Percentiles rank a stretch among this genome's conserved stretches.
Conservation (phyloP, 257 asterid species). For the Solanum tacnaense region DNA sequence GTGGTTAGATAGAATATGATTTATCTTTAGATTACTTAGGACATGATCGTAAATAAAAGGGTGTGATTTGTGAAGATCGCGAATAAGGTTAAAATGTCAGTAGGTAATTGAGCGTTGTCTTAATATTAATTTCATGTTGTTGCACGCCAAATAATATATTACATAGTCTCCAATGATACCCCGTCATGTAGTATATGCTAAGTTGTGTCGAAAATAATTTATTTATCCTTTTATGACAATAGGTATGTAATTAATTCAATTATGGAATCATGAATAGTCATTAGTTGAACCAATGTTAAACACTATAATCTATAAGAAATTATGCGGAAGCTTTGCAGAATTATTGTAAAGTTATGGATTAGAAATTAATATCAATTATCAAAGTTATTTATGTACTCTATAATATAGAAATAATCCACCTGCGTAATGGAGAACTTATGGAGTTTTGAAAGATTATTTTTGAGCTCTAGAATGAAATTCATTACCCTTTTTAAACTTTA, state of each 20-base stretch:
- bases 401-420: too few relatives aligned
- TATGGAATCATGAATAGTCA: too few relatives aligned
- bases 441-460: too few relatives aligned
- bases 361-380: neutral
- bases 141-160: neutral
- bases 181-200: neutral
- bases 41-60: rapidly evolving
- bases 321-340: neutral
- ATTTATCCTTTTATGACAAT: too few relatives aligned
- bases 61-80: neutral
- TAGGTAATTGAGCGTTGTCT: too few relatives aligned
- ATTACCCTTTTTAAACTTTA: too few relatives aligned
- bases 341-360: neutral
- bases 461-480: too few relatives aligned
- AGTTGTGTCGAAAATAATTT: too few relatives aligned
- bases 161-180: neutral
- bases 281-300: neutral
- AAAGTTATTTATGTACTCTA: neutral
- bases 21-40: neutral
- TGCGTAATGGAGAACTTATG: too few relatives aligned
- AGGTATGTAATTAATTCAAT: too few relatives aligned
- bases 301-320: neutral
- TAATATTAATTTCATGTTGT: neutral
- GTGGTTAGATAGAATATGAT: neutral
- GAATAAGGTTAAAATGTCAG: rapidly evolving